Conservation (phyloP, 2,329 filamentous ascomycete species). For the Bipolaris cookei region DNA sequence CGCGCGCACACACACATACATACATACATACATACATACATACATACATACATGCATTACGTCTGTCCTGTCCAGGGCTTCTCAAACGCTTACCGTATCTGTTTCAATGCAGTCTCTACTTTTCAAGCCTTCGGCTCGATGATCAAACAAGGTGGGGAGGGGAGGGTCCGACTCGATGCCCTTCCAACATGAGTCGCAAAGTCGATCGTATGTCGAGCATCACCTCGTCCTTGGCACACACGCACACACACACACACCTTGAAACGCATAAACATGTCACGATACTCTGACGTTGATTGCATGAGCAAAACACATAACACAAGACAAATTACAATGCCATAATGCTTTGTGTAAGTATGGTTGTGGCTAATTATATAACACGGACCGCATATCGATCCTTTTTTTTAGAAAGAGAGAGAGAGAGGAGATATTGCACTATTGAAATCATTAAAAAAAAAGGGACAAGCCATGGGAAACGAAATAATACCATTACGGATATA, state of each 20-base stretch:
- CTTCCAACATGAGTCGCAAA: background rate
- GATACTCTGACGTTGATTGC: background rate
- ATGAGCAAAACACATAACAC: background rate
- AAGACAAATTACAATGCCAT: background rate
- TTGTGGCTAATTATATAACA: background rate
- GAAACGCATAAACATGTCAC: conserved; percentile 1
- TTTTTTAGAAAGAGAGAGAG: background rate
- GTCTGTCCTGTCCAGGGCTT: background rate
- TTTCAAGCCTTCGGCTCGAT: background rate
- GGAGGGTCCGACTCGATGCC: background rate
- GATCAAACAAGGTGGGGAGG: background rate
- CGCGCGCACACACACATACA: background rate
- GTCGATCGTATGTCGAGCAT: background rate
- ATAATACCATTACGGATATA: background rate
- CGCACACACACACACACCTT: background rate
- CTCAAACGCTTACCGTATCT: background rate
- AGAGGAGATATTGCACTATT: background rate
- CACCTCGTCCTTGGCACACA: background rate
- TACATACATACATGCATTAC: background rate
- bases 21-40: background rate
- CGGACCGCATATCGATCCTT: background rate
- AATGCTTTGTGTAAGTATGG: background rate
- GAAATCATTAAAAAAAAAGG: background rate
- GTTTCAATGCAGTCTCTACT: background rate
- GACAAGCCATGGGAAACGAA: background rate